Percentiles rank a stretch among this genome's conserved stretches.
phyloP scores from a whole-genome alignment of 176 grass and related monocot genomes.

The Poa pratensis region DNA sequence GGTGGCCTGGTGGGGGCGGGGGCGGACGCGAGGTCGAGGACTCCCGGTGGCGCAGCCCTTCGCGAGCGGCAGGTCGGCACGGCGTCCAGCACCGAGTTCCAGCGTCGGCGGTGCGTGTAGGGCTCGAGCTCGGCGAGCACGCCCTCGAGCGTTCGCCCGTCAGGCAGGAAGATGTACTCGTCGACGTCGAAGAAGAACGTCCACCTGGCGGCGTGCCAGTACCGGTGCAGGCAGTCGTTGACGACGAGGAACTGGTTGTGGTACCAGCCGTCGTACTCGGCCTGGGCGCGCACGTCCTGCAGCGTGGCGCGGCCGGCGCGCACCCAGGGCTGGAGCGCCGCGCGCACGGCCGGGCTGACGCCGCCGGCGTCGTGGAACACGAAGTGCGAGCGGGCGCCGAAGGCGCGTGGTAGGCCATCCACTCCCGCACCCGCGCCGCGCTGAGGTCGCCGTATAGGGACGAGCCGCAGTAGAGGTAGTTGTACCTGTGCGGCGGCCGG shows the following conservation, averaged over 20 bases:
- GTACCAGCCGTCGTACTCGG: conserved; percentile 81
- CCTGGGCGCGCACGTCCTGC: conserved; percentile 88
- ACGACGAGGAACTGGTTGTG: conserved; percentile 94
- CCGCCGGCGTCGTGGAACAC: conserved; percentile 96
- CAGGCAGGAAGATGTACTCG: conserved; percentile 87
- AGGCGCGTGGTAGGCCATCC: conserved; percentile 95
- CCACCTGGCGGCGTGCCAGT: conserved; percentile 78
- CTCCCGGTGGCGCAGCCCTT: too few relatives aligned
- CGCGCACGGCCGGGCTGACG: conserved; percentile 57
- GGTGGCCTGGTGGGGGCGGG: too few relatives aligned
- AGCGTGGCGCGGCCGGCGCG: conserved; percentile 78
- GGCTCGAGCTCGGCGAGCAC: conserved; percentile 67
- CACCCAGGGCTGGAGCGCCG: conserved; percentile 74
- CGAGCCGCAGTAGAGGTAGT: conserved; percentile 96
- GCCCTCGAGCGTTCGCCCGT: conserved; percentile 46
- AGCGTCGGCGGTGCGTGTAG: conserved; percentile 54
- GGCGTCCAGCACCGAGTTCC: too few relatives aligned
- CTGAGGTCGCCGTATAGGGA: conserved; percentile 78
- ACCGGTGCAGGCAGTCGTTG: conserved; percentile 86
- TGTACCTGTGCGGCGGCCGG: conserved; percentile 62
- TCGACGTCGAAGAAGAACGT: conserved; percentile 98
- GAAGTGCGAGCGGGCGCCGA: conserved; percentile 80
- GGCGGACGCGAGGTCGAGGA: too few relatives aligned
- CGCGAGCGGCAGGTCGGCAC: too few relatives aligned
- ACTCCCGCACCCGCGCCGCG: conserved; percentile 76